phyloP scores from a whole-genome alignment of 2,329 filamentous ascomycete genomes.

The Cylindrodendrum hubeiense region DNA sequence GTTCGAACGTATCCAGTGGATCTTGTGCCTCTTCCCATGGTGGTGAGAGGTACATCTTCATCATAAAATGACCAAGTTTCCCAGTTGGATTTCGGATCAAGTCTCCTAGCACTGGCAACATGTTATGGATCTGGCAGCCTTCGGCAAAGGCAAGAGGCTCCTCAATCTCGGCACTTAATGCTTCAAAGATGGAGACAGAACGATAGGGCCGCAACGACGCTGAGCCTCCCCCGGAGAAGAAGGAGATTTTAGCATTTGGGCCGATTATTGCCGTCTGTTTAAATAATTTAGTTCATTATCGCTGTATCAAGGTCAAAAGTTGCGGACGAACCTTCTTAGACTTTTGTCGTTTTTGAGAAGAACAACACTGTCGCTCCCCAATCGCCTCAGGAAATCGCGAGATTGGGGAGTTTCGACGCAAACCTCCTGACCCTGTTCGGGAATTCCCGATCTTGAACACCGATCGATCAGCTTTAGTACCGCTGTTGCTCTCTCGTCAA shows the following conservation, averaged over 20 bases:
- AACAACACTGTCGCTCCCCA: conserved; percentile 61
- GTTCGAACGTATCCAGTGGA: too few relatives aligned
- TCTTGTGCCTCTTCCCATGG: too few relatives aligned
- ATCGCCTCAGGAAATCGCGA: background rate
- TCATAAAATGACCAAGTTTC: too few relatives aligned
- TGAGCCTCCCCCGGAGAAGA: conserved; percentile 48
- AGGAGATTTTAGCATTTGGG: conserved; percentile 59
- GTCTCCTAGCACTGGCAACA: too few relatives aligned
- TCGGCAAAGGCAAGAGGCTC: too few relatives aligned
- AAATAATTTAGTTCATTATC: too few relatives aligned
- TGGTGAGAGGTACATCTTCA: too few relatives aligned
- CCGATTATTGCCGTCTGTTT: conserved; percentile 68
- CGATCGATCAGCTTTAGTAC: conserved; percentile 13
- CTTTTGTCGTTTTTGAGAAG: conserved; percentile 73
- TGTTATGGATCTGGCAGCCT: conserved; percentile 13
- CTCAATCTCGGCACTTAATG: conserved; percentile 31
- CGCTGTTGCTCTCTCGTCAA: conserved; percentile 2
- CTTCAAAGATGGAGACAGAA: conserved; percentile 46
- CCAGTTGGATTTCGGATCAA: too few relatives aligned
- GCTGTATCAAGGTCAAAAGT: too few relatives aligned
- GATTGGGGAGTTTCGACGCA: background rate
- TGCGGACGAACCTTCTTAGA: too few relatives aligned
- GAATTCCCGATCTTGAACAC: background rate
- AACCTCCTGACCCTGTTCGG: background rate
- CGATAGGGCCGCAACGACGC: conserved; percentile 49